Conservation (phyloP, 1,284 basidiomycete genomes). For the Apiotrichum gracile region DNA sequence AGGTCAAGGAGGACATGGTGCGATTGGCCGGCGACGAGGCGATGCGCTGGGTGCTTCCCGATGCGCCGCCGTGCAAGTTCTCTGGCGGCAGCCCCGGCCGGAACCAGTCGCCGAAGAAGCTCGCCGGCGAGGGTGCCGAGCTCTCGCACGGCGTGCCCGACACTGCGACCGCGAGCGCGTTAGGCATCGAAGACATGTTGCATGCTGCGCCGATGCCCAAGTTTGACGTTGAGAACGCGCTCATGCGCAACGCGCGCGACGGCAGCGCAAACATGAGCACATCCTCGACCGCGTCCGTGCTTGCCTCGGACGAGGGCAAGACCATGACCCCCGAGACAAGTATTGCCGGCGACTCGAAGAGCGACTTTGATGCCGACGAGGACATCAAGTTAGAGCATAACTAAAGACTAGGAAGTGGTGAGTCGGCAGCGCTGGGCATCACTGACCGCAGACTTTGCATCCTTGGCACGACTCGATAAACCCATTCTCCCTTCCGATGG, state of each 20-base stretch:
- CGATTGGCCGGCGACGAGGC: conserved; percentile 58
- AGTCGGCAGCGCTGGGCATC: too few relatives aligned
- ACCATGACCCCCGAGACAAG: conserved; percentile 22
- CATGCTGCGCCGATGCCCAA: conserved; percentile 10
- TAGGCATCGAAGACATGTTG: conserved; percentile 15
- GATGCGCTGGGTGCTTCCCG: conserved; percentile 66
- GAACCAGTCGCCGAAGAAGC: conserved; percentile 14
- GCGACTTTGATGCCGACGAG: conserved; percentile 9
- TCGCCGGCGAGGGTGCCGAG: conserved; percentile 12
- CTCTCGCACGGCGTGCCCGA: conserved; percentile 15
- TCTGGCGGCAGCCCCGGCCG: neutral
- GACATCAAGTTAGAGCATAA: conserved; percentile 6
- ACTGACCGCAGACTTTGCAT: too few relatives aligned
- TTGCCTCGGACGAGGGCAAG: conserved; percentile 18
- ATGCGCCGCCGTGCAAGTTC: conserved; percentile 49
- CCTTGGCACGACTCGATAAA: too few relatives aligned
- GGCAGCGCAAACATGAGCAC: conserved; percentile 12
- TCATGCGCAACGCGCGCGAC: conserved; percentile 27
- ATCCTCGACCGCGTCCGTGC: conserved; percentile 22
- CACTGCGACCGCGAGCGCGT: conserved; percentile 2
- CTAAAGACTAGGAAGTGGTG: neutral
- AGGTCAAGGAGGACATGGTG: conserved; percentile 63
- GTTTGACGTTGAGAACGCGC: conserved; percentile 36
- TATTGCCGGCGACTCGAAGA: conserved; percentile 19
- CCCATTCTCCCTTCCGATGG: too few relatives aligned